A percentile compares a stretch with the other conserved stretches of the same genome.
These are phyloP conservation scores for Aspergillus pseudotamarii DNA, from an alignment of 2,329 filamentous ascomycete genomes.

Conservation along the genomic window DNA sequence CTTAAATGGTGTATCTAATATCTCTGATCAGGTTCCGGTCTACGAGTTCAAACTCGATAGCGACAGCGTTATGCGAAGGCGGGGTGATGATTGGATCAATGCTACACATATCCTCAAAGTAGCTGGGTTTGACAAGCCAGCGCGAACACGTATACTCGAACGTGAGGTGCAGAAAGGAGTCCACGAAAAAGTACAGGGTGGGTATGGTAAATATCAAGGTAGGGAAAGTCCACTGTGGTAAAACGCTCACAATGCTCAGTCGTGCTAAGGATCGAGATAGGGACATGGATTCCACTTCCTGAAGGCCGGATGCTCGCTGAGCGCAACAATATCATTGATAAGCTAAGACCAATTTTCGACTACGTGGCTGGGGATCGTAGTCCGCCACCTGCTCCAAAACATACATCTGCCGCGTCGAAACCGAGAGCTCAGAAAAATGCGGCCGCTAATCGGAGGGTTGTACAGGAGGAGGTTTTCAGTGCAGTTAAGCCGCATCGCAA, in stretches of 20 bases:
- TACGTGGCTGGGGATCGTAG: conserved; percentile 82
- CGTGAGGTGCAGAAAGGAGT: conserved; percentile 94
- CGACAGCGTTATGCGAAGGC: conserved; percentile 95
- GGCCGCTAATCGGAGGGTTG: conserved; percentile 62
- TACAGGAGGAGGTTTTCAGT: conserved; percentile 36
- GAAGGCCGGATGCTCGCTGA: conserved; percentile 80
- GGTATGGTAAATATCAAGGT: conserved; percentile 98
- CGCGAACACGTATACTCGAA: conserved; percentile 90
- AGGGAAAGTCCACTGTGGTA: conserved; percentile 17
- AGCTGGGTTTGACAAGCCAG: conserved; percentile 95
- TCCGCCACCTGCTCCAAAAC: conserved; percentile 90
- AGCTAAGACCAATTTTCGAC: conserved; percentile 85
- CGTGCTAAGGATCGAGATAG: conserved; percentile 46
- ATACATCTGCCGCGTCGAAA: conserved; percentile 73
- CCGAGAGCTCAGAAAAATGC: conserved; percentile 74
- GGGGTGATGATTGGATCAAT: conserved; percentile 96
- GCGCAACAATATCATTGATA: conserved; percentile 83
- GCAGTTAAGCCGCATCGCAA: conserved; percentile 33
- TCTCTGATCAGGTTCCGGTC: conserved; percentile 73
- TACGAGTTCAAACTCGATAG: conserved; percentile 87
- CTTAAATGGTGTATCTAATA: conserved; percentile 8
- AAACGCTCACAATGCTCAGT: not conserved
- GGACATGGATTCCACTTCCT: conserved; percentile 92
- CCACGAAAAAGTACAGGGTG: conserved; percentile 97
- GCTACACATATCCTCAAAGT: conserved; percentile 98